Percentiles rank a stretch among this genome's conserved stretches.
Evolutionary conservation across 2,329 filamentous ascomycete species (phyloP).

Genomic region (Zymoseptoria ardabiliae): DNA sequence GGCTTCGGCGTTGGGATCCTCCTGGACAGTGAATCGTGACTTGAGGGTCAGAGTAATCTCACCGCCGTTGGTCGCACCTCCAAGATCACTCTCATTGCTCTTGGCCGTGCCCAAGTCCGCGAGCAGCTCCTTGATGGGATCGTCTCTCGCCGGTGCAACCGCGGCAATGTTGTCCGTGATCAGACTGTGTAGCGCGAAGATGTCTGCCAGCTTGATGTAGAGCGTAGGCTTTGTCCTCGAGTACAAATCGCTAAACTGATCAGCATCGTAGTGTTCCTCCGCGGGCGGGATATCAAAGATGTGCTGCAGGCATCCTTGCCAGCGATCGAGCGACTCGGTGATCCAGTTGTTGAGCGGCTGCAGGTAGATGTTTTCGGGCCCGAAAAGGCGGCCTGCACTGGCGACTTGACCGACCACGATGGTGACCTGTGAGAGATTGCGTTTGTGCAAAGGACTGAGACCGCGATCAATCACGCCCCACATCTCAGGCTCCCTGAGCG

Average conservation of each 20-base stretch:
- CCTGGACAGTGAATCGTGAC: slow-evolving; percentile 29
- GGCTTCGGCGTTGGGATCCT: slow-evolving; percentile 82
- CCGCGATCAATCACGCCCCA: slow-evolving; percentile 87
- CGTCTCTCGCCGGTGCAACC: slow-evolving; percentile 74
- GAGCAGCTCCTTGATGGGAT: slow-evolving; percentile 83
- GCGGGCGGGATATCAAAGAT: slow-evolving; percentile 78
- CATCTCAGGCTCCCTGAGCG: slow-evolving; percentile 81
- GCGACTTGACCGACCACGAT: slow-evolving; percentile 88
- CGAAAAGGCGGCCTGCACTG: slow-evolving; percentile 80
- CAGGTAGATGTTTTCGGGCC: slow-evolving; percentile 88
- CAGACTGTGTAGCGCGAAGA: slow-evolving; percentile 90
- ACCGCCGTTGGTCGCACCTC: slow-evolving; percentile 25
- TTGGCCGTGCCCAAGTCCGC: slow-evolving; percentile 93
- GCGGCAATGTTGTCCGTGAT: slow-evolving; percentile 69
- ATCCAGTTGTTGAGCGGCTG: slow-evolving; percentile 92
- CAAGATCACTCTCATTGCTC: slow-evolving; percentile 77
- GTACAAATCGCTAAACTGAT: slow-evolving; percentile 97
- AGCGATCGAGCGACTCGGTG: slow-evolving; percentile 71
- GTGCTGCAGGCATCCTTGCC: slow-evolving; percentile 66
- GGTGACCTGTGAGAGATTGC: slow-evolving; percentile 80
- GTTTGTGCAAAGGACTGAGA: slow-evolving; percentile 83
- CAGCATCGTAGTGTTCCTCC: slow-evolving; percentile 91
- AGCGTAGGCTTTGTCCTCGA: slow-evolving; percentile 92
- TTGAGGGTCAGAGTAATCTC: slow-evolving; percentile 31
- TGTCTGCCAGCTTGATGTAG: slow-evolving; percentile 98